Base-by-base conservation (phyloP, 495 filamentous ascomycete species). In the Aspergillus heteromorphus region DNA sequence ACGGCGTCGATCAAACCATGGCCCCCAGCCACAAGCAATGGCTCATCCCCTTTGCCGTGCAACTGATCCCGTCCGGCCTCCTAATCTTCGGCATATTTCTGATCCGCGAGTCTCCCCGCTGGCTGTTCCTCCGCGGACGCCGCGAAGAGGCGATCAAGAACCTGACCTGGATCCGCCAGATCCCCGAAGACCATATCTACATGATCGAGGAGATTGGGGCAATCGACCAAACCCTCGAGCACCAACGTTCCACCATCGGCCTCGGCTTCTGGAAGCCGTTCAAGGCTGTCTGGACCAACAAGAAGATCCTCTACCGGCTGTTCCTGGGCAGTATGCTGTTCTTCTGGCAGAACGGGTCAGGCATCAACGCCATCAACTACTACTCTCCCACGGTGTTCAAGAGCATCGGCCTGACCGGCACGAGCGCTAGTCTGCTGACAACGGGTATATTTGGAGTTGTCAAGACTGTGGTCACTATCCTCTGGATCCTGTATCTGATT, bases 341-440 rank as follows among this genome's bases (percentile, higher is more conserved):
- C 74, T 65, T 87, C 49, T 86, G 79, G 75, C 85, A 88, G 62
- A 88, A 88, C 57, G 75, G 80, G 13, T 80, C 76, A 0, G 83
- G 85, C 8, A 87, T 87, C 72, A 87, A 87, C 51, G 82, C 83
- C 16, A 83, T 86, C 64, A 86, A 87, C 70, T 87, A 85, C 65
- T 86, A 85, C 70, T 75, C 68, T 9, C 81, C 82, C 0, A 80
- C 77, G 2, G 79, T 86, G 3, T 86, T 87, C 68, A 70, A 68
- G 54, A 75, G 72, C 54, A 85, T 87, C 52, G 84, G 84, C 27
- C 72, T 86, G 51, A 69, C 53, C 16, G 73, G 79, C 21, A 68
- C 69, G 45, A 79, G 78, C 56, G 70, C 76, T 9, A 66, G 63
- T 38, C 63, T 81, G 18, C 67, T 83, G 51, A 78, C 78, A 11